These are phyloP conservation scores for Pulveroboletus ravenelii DNA, from an alignment of 768 basidiomycete species.

Conservation along the genomic window DNA sequence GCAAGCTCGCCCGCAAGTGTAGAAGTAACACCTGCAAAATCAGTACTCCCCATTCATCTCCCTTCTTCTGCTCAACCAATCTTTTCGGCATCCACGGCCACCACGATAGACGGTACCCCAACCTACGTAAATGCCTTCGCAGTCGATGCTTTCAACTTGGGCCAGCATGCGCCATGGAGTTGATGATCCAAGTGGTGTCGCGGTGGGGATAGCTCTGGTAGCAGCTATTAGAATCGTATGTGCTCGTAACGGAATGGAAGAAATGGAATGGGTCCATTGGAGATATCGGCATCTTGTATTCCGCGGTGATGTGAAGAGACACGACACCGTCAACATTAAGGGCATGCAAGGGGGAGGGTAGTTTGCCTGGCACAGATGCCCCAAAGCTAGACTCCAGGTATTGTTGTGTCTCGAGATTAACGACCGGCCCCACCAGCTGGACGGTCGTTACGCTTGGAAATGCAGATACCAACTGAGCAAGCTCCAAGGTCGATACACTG, in stretches of 20 bases:
- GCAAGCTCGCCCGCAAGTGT: too few species aligned
- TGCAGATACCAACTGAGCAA: neutral
- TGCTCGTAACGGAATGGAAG: neutral
- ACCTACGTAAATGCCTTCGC: neutral
- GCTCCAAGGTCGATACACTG: neutral
- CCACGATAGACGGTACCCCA: neutral
- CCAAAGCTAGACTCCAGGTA: neutral
- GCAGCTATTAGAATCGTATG: neutral
- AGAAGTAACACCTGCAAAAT: too few species aligned
- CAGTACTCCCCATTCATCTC: neutral
- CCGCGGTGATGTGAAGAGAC: neutral
- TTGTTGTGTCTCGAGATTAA: neutral
- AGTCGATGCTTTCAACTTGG: neutral
- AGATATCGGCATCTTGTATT: neutral
- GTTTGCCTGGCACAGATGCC: neutral
- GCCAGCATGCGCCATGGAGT: neutral
- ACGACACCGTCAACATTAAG: neutral
- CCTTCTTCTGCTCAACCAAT: neutral
- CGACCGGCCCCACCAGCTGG: neutral
- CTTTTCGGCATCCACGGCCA: too few species aligned
- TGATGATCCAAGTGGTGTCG: neutral
- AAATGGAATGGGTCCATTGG: neutral
- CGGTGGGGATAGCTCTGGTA: neutral
- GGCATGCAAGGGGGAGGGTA: neutral
- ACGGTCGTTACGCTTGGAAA: neutral